These are phyloP conservation scores for Trichoderma virens DNA, from an alignment of 495 filamentous ascomycete species.

Conservation along the genomic window DNA sequence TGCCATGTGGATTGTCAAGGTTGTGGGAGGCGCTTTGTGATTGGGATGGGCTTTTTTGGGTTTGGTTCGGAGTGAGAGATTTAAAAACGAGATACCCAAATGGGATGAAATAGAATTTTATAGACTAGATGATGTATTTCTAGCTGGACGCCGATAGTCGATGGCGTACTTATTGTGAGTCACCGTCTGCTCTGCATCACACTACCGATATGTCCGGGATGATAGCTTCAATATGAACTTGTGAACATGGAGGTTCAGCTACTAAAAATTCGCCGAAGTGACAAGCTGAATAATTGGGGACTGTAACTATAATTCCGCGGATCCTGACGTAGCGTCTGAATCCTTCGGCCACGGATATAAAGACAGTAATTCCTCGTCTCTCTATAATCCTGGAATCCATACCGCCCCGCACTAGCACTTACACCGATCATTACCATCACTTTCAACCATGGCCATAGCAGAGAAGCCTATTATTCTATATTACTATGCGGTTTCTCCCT, in stretches of 20 bases:
- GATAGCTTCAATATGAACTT: too few species aligned
- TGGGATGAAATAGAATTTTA: background rate
- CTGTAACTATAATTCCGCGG: background rate
- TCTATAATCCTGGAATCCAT: background rate
- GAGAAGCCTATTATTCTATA: slow-evolving; percentile 40
- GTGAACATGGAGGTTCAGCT: too few species aligned
- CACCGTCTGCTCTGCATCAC: too few species aligned
- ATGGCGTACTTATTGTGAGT: too few species aligned
- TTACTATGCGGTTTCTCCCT: slow-evolving; percentile 52
- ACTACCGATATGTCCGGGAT: too few species aligned
- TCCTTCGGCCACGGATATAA: background rate
- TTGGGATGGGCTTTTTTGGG: background rate
- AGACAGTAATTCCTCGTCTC: background rate
- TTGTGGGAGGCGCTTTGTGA: slow-evolving; percentile 63
- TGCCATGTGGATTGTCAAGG: slow-evolving; percentile 81
- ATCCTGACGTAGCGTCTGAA: too few species aligned
- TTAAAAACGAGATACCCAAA: background rate
- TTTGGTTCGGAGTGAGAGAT: background rate
- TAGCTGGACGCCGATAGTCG: too few species aligned
- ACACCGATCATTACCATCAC: background rate
- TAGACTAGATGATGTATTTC: background rate
- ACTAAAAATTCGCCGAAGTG: too few species aligned
- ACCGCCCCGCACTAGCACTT: too few species aligned
- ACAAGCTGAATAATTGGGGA: too few species aligned
- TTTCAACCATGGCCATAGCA: slow-evolving; percentile 13